These are phyloP conservation scores for Colletotrichum australisinense DNA, from an alignment of 2,329 filamentous ascomycete genomes.

Conservation along the genomic window DNA sequence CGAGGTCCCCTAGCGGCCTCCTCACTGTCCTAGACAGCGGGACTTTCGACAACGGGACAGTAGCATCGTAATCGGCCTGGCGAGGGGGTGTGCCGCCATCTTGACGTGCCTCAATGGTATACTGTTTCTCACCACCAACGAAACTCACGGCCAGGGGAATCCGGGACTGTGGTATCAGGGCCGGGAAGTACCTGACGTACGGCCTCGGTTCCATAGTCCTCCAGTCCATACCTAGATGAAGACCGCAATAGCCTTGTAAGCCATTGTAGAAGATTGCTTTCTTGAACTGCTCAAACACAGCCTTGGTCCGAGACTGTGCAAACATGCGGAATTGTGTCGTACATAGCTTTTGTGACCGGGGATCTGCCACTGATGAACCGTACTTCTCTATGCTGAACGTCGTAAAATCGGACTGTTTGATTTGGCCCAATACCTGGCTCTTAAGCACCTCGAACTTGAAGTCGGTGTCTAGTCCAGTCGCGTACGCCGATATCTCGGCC, in stretches of 20 bases:
- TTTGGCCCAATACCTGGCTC: constrained; percentile 39
- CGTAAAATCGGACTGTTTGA: constrained; percentile 40
- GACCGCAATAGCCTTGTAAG: constrained; percentile 47
- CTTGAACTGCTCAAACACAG: constrained; percentile 38
- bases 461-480: constrained; percentile 39
- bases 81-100: background rate
- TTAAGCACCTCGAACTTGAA: constrained; percentile 44
- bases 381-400: constrained; percentile 45
- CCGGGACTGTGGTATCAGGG: constrained; percentile 23
- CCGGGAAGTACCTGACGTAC: constrained; percentile 48
- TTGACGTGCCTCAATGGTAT: background rate
- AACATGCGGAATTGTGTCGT: constrained; percentile 57
- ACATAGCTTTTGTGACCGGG: constrained; percentile 47
- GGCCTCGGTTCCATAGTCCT: constrained; percentile 47
- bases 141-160: constrained; percentile 39
- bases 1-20: constrained; percentile 44
- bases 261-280: constrained; percentile 43
- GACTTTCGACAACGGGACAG: background rate
- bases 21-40: constrained; percentile 16
- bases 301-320: constrained; percentile 43
- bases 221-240: constrained; percentile 49
- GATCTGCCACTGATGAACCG: constrained; percentile 39
- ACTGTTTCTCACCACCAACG: constrained; percentile 30
- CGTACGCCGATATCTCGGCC: constrained; percentile 44
- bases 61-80: constrained; percentile 7